Percentiles rank a stretch among this genome's conserved stretches.
These are phyloP conservation scores for Trichodelitschia bisporula DNA, from an alignment of 495 filamentous ascomycete genomes.

Conservation along the genomic window DNA sequence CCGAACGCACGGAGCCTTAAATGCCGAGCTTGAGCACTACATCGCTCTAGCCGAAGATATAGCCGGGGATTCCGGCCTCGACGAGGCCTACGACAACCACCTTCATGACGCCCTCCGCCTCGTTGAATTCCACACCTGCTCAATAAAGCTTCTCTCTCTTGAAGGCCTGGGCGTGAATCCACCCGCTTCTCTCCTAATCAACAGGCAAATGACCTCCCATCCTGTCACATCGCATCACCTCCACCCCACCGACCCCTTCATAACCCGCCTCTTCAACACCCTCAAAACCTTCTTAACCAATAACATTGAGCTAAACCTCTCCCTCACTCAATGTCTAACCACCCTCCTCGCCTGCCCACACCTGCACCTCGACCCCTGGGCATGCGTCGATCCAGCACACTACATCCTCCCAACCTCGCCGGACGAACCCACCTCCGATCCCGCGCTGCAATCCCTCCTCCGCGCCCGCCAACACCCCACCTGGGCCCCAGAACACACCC, in stretches of 20 bases:
- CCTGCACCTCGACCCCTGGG: slow-evolving; percentile 68
- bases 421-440: slow-evolving; percentile 9
- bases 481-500: slow-evolving; percentile 9
- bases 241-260: slow-evolving; percentile 34
- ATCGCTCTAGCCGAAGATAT: slow-evolving; percentile 48
- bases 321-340: slow-evolving; percentile 58
- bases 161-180: slow-evolving; percentile 2
- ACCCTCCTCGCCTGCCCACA: slow-evolving; percentile 63
- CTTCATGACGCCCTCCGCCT: slow-evolving; percentile 52
- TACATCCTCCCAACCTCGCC: slow-evolving; percentile 23
- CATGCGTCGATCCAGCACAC: slow-evolving; percentile 44
- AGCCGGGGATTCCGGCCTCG: slow-evolving; percentile 40
- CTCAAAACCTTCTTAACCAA: slow-evolving; percentile 69
- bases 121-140: slow-evolving; percentile 65
- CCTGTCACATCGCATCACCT: slow-evolving; percentile 5
- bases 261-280: slow-evolving; percentile 41
- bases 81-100: slow-evolving; percentile 61
- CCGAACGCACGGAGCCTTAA: slow-evolving; percentile 55
- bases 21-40: slow-evolving; percentile 53
- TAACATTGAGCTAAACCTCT: slow-evolving; percentile 69
- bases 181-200: slow-evolving; percentile 23
- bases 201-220: slow-evolving; percentile 1
- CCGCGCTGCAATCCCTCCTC: slow-evolving; percentile 3
- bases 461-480: slow-evolving; percentile 9
- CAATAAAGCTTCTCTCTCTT: slow-evolving; percentile 17